A percentile compares a stretch with the other conserved stretches of the same genome.
phyloP scores from a whole-genome alignment of 148 eudicot genomes.

The Rhododendron griersonianum region DNA sequence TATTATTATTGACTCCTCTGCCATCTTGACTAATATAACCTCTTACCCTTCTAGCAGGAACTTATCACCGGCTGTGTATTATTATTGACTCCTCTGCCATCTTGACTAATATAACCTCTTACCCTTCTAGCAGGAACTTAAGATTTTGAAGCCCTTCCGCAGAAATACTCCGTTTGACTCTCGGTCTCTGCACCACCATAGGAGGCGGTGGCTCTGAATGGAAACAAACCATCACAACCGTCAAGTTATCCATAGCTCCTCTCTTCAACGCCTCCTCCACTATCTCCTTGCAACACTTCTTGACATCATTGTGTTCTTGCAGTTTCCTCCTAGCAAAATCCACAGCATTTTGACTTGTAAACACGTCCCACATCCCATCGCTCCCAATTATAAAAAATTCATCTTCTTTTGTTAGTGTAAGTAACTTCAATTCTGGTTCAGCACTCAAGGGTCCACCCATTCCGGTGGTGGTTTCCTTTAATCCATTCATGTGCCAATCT shows the following conservation, averaged over 20 bases:
- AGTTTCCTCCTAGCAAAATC: conserved; percentile 74
- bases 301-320: conserved; percentile 67
- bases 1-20: not conserved
- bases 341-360: conserved; percentile 86
- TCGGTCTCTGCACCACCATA: conserved; percentile 41
- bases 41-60: conserved; percentile 46
- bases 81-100: not conserved
- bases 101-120: conserved; percentile 3
- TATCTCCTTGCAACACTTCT: conserved; percentile 64
- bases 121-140: conserved; percentile 44
- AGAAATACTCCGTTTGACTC: conserved; percentile 64
- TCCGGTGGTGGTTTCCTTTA: conserved; percentile 42
- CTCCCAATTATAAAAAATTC: conserved; percentile 80
- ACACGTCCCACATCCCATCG: conserved; percentile 91
- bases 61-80: conserved; percentile 13
- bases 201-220: conserved; percentile 67
- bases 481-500: conserved; percentile 83
- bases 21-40: not conserved
- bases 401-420: conserved; percentile 66
- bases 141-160: conserved; percentile 79
- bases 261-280: conserved; percentile 74
- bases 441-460: conserved; percentile 71
- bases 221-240: conserved; percentile 78
- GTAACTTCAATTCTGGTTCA: conserved; percentile 72
- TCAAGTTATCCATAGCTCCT: conserved; percentile 63